Conservation (phyloP, 2,329 filamentous ascomycete genomes). For the Furcasterigmium furcatum region DNA sequence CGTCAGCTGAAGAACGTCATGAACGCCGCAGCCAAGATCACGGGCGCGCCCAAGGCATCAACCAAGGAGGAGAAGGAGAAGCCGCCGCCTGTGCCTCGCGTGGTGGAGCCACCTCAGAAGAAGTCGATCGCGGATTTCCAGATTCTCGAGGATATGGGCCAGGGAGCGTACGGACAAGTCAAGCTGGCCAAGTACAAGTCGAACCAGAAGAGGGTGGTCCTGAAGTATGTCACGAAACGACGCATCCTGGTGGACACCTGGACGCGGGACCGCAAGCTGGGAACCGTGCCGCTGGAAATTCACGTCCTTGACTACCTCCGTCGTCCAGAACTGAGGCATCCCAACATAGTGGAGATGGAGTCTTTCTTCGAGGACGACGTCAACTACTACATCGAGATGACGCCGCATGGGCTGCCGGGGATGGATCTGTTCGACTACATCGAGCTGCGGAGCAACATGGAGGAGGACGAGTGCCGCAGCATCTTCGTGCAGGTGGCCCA, state of each 20-base stretch:
- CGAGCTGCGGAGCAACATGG: conserved; percentile 93
- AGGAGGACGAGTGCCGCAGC: conserved; percentile 86
- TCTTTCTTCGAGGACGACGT: conserved; percentile 75
- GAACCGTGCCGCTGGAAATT: conserved; percentile 94
- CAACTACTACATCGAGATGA: conserved; percentile 99
- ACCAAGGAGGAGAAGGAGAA: conserved; percentile 22
- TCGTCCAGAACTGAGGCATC: conserved; percentile 63
- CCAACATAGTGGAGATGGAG: conserved; percentile 71
- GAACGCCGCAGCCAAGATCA: conserved; percentile 51
- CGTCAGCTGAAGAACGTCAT: conserved; percentile 54
- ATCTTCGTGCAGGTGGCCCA: conserved; percentile 93
- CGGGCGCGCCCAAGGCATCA: conserved; percentile 31
- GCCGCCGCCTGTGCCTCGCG: conserved; percentile 26
- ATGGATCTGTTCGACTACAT: conserved; percentile 99
- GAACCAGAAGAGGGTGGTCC: conserved; percentile 77
- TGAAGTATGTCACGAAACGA: conserved; percentile 97
- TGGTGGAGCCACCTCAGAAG: conserved; percentile 49
- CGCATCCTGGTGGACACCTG: conserved; percentile 97
- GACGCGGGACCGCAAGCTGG: conserved; percentile 89
- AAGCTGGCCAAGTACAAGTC: conserved; percentile 88
- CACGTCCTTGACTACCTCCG: conserved; percentile 93
- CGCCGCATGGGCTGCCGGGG: conserved; percentile 87
- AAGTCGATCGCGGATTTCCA: conserved; percentile 87
- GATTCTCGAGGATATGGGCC: conserved; percentile 96
- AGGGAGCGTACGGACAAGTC: conserved; percentile 96